A percentile compares a stretch with the other conserved stretches of the same genome.
Evolutionary conservation across 495 filamentous ascomycete species (phyloP).

Genomic region (Penicillium soppii): DNA sequence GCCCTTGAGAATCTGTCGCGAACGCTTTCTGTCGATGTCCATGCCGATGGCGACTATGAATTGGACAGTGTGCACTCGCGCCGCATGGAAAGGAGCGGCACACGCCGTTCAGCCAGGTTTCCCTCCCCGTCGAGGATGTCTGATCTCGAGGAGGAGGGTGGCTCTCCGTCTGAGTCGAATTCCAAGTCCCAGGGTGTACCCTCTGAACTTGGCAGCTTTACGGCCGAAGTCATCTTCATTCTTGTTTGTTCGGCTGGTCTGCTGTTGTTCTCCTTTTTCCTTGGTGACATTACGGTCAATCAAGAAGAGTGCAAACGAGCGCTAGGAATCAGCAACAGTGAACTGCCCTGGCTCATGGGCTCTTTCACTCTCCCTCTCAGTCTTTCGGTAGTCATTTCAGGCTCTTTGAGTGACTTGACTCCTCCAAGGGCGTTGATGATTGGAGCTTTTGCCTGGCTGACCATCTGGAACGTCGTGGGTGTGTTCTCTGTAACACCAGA

Average conservation of each 20-base stretch:
- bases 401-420: constrained; percentile 42
- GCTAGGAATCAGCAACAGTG: constrained; percentile 36
- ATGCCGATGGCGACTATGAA: constrained; percentile 3
- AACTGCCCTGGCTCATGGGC: constrained; percentile 45
- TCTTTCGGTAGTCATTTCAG: constrained; percentile 45
- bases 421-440: constrained; percentile 44
- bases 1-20: constrained; percentile 16
- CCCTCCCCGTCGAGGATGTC: constrained; percentile 10
- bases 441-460: constrained; percentile 44
- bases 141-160: constrained; percentile 16
- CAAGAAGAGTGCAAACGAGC: constrained; percentile 34
- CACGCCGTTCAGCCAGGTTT: constrained; percentile 7
- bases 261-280: constrained; percentile 45
- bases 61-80: constrained; percentile 10
- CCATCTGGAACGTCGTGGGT: constrained; percentile 42
- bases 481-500: constrained; percentile 34
- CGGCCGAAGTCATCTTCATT: constrained; percentile 31
- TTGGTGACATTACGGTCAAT: constrained; percentile 41
- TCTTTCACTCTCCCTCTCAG: constrained; percentile 41
- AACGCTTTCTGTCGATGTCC: constrained; percentile 4
- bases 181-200: constrained; percentile 12
- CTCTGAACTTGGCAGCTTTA: constrained; percentile 14
- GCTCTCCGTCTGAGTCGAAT: background rate
- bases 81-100: constrained; percentile 11
- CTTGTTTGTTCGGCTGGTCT: constrained; percentile 45